Conservation (phyloP, 805 yeast species). For the Metschnikowia reukaufii region DNA sequence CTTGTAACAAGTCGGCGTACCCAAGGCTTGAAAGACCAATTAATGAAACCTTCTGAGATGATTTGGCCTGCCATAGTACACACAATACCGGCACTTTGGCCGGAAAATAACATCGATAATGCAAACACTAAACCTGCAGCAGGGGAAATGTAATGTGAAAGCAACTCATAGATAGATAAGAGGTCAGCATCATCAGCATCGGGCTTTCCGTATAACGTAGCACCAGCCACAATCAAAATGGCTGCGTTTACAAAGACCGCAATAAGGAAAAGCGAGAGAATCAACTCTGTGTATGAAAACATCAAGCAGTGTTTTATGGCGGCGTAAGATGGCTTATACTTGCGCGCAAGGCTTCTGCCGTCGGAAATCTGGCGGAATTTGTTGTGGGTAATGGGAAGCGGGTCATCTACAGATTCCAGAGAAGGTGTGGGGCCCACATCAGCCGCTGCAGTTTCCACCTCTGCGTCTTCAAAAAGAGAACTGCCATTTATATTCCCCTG, state of each 20-base stretch:
- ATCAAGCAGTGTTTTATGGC: constrained; percentile 43
- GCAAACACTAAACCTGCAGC: constrained; percentile 48
- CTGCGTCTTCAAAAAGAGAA: neutral
- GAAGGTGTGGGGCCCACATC: neutral
- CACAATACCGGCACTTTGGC: constrained; percentile 49
- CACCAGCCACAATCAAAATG: constrained; percentile 46
- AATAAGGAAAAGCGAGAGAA: constrained; percentile 40
- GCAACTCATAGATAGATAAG: constrained; percentile 45
- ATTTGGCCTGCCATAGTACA: constrained; percentile 52
- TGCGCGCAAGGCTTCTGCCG: constrained; percentile 28
- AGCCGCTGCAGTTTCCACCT: neutral
- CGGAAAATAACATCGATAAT: constrained; percentile 45
- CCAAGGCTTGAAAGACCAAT: constrained; percentile 47
- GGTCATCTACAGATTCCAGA: constrained; percentile 8
- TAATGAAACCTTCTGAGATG: constrained; percentile 45
- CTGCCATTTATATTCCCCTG: constrained; percentile 24
- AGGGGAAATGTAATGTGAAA: constrained; percentile 43
- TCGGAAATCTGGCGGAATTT: constrained; percentile 29
- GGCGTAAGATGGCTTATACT: constrained; percentile 42
- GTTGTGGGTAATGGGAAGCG: constrained; percentile 19
- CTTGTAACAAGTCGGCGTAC: constrained; percentile 42
- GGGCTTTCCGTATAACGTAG: constrained; percentile 41
- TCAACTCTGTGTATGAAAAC: constrained; percentile 41
- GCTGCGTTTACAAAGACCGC: constrained; percentile 48
- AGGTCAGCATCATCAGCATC: constrained; percentile 49